Conservation (phyloP, 176 grass and related monocot genomes). For the Oropetium thomaeum region DNA sequence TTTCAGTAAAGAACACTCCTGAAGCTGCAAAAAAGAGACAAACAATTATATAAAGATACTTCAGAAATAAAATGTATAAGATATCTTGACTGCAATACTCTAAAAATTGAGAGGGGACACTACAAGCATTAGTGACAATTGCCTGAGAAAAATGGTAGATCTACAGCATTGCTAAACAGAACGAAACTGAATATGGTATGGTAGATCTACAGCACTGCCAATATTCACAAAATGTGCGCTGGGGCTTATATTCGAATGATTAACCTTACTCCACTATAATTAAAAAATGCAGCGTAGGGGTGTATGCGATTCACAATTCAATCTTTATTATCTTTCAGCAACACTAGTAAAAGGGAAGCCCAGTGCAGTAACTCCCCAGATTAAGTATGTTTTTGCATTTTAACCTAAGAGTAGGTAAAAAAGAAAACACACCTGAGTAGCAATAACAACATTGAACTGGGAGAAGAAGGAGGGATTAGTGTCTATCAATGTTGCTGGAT, state of each 20-base stretch:
- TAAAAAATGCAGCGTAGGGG: background rate
- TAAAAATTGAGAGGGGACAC: constrained; percentile 11
- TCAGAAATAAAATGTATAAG: background rate
- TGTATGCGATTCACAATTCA: background rate
- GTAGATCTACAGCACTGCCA: background rate
- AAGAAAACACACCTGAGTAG: constrained; percentile 54
- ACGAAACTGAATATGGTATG: background rate
- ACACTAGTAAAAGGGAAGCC: too few relatives aligned
- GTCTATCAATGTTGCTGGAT: constrained; percentile 62
- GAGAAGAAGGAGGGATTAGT: constrained; percentile 78
- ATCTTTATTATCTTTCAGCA: background rate
- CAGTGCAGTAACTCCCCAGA: too few relatives aligned
- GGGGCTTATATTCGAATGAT: background rate
- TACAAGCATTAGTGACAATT: background rate
- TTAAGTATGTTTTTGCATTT: constrained; percentile 16
- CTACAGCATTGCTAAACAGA: background rate
- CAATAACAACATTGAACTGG: constrained; percentile 77
- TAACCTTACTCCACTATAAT: background rate
- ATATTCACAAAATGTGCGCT: background rate
- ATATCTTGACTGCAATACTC: constrained; percentile 1
- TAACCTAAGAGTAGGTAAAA: background rate
- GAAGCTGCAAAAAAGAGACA: constrained; percentile 47
- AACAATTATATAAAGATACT: constrained; percentile 16
- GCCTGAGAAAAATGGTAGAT: background rate
- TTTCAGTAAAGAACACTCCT: constrained; percentile 73